phyloP scores from a whole-genome alignment of 108 stramenopile genomes.

The Chaetoceros muelleri region DNA sequence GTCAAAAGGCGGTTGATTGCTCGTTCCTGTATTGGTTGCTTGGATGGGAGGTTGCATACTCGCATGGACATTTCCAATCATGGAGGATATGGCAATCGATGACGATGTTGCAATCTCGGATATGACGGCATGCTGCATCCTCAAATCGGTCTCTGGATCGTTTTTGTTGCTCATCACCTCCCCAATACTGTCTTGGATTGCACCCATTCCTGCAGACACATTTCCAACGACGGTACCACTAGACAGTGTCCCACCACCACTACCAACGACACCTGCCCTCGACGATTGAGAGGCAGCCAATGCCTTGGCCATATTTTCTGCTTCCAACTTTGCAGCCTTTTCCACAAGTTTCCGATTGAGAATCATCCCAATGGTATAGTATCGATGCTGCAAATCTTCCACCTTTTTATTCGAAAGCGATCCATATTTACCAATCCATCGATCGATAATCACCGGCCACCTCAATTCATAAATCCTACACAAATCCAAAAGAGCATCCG shows the following conservation, averaged over 20 bases:
- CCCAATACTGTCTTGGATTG: no score
- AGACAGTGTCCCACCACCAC: no score
- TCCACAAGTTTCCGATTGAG: slow-evolving; percentile 37
- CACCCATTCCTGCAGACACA: background rate
- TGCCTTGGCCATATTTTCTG: slow-evolving; percentile 18
- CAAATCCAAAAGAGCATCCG: slow-evolving; percentile 81
- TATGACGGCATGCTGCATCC: slow-evolving; percentile 22
- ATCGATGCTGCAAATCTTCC: slow-evolving; percentile 87
- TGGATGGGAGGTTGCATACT: slow-evolving; percentile 38
- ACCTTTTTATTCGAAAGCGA: slow-evolving; percentile 15
- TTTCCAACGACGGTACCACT: slow-evolving; percentile 8
- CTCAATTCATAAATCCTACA: slow-evolving; percentile 72
- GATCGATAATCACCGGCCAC: slow-evolving; percentile 89
- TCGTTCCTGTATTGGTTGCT: slow-evolving; percentile 42
- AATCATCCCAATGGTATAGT: slow-evolving; percentile 72
- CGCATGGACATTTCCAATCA: slow-evolving; percentile 7
- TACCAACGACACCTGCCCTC: no score
- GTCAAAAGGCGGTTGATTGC: slow-evolving; percentile 65
- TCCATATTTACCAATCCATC: slow-evolving; percentile 30
- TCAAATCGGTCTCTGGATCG: no score
- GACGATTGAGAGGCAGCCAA: no score
- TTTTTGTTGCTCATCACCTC: no score
- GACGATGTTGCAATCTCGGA: slow-evolving; percentile 23
- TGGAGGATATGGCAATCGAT: background rate
- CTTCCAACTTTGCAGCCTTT: slow-evolving; percentile 28